These are phyloP conservation scores for Colletotrichum abscissum DNA, from an alignment of 2,329 filamentous ascomycete species.

Conservation along the genomic window DNA sequence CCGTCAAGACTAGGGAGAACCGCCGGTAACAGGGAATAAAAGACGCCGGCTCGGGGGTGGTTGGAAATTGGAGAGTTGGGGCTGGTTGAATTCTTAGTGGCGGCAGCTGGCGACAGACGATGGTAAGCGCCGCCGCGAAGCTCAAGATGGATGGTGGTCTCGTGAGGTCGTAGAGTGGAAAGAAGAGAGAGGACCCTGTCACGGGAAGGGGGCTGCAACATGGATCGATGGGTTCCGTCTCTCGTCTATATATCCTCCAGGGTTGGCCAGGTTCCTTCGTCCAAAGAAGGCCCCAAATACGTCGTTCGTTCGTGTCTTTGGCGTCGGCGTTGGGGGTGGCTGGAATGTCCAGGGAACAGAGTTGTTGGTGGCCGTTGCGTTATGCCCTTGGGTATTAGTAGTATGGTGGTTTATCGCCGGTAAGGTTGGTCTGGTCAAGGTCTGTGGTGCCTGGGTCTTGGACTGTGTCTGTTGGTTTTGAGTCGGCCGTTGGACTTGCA, in stretches of 20 bases:
- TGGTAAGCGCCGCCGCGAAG: slow-evolving; percentile 13
- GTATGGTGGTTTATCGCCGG: slow-evolving; percentile 12
- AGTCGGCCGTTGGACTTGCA: slow-evolving; percentile 14
- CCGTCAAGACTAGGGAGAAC: background rate
- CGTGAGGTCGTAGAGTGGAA: slow-evolving; percentile 8
- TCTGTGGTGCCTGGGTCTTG: slow-evolving; percentile 12
- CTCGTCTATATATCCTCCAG: background rate
- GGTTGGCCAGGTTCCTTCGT: background rate
- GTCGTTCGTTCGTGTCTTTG: background rate
- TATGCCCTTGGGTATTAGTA: slow-evolving; percentile 24
- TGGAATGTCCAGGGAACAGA: background rate
- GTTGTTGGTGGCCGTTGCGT: slow-evolving; percentile 11
- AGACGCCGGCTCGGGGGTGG: background rate
- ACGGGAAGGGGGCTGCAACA: slow-evolving; percentile 14
- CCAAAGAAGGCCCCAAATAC: background rate
- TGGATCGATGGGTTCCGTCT: slow-evolving; percentile 16
- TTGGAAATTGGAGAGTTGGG: slow-evolving; percentile 3
- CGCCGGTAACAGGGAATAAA: background rate
- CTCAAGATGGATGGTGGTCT: slow-evolving; percentile 30
- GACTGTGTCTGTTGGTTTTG: slow-evolving; percentile 13
- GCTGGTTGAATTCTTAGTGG: slow-evolving; percentile 22
- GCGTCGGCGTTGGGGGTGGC: slow-evolving; percentile 1
- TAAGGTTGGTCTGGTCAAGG: slow-evolving; percentile 22
- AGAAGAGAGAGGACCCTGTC: slow-evolving; percentile 2
- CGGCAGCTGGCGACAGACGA: slow-evolving; percentile 33